Percentiles rank a stretch among this genome's conserved stretches.
Evolutionary conservation across 129 eudicot species (phyloP).

Genomic region (Artemisia argyi): DNA sequence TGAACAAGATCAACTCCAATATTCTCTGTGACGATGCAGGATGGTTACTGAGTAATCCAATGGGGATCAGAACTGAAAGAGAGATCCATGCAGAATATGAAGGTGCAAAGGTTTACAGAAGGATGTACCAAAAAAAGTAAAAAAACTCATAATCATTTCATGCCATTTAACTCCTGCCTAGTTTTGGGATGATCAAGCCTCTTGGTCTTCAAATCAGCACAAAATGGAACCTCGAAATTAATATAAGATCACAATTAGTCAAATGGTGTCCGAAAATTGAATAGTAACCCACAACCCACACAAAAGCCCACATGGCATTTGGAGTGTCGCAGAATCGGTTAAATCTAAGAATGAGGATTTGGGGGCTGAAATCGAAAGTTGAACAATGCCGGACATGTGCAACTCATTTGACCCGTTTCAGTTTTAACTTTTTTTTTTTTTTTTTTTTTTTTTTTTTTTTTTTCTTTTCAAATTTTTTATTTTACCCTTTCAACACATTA

Average conservation of each 20-base stretch:
- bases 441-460: too few species aligned
- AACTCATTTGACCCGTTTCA: too few species aligned
- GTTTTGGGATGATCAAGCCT: too few species aligned
- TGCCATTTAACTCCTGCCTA: neutral
- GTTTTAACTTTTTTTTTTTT: too few species aligned
- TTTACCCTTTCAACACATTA: too few species aligned
- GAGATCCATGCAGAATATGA: slow-evolving; percentile 92
- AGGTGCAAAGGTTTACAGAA: slow-evolving; percentile 81
- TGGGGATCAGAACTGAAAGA: slow-evolving; percentile 94
- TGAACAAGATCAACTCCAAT: slow-evolving; percentile 32
- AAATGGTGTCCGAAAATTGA: neutral
- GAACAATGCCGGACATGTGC: neutral
- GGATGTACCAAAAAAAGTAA: slow-evolving; percentile 67
- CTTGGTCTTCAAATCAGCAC: neutral
- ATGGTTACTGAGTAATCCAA: slow-evolving; percentile 79
- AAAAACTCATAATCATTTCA: slow-evolving; percentile 32
- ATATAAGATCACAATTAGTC: neutral
- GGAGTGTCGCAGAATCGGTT: too few species aligned
- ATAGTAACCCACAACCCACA: slow-evolving; percentile 7
- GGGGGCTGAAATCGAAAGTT: too few species aligned
- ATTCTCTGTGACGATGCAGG: slow-evolving; percentile 60
- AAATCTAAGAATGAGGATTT: too few species aligned
- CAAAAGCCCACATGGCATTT: neutral
- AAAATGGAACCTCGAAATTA: neutral
- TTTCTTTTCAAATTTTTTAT: too few species aligned